A percentile compares a stretch with the other conserved stretches of the same genome.
These are phyloP conservation scores for Mortierella sp. DNA, from an alignment of 371 early-diverging fungal species.

Conservation along the genomic window DNA sequence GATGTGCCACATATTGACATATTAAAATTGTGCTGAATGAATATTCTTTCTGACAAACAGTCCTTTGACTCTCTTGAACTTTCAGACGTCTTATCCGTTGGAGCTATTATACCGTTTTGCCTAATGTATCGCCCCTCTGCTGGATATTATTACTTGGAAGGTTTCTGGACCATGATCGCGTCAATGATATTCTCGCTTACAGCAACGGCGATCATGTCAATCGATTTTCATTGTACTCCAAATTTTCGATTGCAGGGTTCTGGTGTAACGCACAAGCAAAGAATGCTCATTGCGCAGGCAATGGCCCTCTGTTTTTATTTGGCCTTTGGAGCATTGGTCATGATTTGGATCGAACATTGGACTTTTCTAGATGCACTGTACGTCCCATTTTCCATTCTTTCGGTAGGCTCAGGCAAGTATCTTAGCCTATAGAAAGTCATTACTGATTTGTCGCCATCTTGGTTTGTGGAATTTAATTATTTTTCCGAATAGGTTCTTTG, in stretches of 20 bases:
- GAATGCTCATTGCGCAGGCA: constrained; percentile 43
- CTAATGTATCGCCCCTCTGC: constrained; percentile 22
- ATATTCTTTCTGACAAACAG: not conserved
- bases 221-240: constrained; percentile 40
- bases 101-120: constrained; percentile 33
- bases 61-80: not conserved
- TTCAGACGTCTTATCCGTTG: constrained; percentile 37
- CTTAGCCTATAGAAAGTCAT: too few species aligned
- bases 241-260: constrained; percentile 39
- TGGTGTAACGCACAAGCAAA: constrained; percentile 51
- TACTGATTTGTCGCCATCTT: not conserved
- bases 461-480: not conserved
- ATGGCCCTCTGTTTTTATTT: constrained; percentile 47
- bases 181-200: constrained; percentile 41
- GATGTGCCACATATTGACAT: not conserved
- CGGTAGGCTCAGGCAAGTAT: too few species aligned
- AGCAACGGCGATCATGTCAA: constrained; percentile 40
- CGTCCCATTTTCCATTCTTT: not conserved
- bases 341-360: constrained; percentile 44
- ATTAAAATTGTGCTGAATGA: not conserved
- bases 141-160: constrained; percentile 37
- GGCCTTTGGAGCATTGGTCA: constrained; percentile 37
- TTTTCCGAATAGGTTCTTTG: constrained; percentile 33
- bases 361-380: constrained; percentile 33
- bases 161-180: constrained; percentile 52